A percentile compares a stretch with the other conserved stretches of the same genome.
These are phyloP conservation scores for Trichoderma atroviride DNA, from an alignment of 2,329 filamentous ascomycete genomes.

Conservation along the genomic window DNA sequence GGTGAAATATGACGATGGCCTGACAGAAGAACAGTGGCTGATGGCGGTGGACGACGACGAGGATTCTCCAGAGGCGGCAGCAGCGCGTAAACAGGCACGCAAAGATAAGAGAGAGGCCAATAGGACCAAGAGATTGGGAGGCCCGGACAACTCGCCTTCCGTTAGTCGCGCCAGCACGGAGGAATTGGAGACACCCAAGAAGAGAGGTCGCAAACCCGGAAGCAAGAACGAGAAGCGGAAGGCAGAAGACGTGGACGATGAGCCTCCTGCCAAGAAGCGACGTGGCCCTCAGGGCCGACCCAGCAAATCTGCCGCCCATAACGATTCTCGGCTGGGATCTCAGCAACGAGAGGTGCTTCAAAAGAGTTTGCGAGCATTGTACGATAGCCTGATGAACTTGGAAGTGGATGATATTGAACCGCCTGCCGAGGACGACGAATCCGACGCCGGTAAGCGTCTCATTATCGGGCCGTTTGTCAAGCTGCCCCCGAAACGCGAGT, in stretches of 20 bases:
- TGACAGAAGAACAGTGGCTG: slow-evolving; percentile 98
- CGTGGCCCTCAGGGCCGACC: slow-evolving; percentile 70
- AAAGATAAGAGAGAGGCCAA: slow-evolving; percentile 80
- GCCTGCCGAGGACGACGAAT: slow-evolving; percentile 59
- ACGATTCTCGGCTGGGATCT: slow-evolving; percentile 57
- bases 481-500: slow-evolving; percentile 83
- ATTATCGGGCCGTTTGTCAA: slow-evolving; percentile 96
- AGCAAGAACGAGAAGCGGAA: slow-evolving; percentile 83
- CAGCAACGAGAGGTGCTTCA: slow-evolving; percentile 79
- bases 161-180: slow-evolving; percentile 84
- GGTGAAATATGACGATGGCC: slow-evolving; percentile 93
- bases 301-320: slow-evolving; percentile 55
- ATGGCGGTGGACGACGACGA: slow-evolving; percentile 98
- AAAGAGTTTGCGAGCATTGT: slow-evolving; percentile 74
- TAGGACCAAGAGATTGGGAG: slow-evolving; percentile 59
- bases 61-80: slow-evolving; percentile 89
- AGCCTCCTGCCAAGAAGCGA: slow-evolving; percentile 77
- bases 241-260: slow-evolving; percentile 75
- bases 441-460: slow-evolving; percentile 66
- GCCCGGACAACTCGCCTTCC: slow-evolving; percentile 69
- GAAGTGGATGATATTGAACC: slow-evolving; percentile 74
- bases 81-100: slow-evolving; percentile 83
- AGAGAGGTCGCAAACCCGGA: slow-evolving; percentile 80
- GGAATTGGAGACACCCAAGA: slow-evolving; percentile 74
- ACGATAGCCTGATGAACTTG: slow-evolving; percentile 78